A percentile compares a stretch with the other conserved stretches of the same genome.
Conservation (phyloP, 192 early-diverging fungal species). For the Dispira simplex region DNA sequence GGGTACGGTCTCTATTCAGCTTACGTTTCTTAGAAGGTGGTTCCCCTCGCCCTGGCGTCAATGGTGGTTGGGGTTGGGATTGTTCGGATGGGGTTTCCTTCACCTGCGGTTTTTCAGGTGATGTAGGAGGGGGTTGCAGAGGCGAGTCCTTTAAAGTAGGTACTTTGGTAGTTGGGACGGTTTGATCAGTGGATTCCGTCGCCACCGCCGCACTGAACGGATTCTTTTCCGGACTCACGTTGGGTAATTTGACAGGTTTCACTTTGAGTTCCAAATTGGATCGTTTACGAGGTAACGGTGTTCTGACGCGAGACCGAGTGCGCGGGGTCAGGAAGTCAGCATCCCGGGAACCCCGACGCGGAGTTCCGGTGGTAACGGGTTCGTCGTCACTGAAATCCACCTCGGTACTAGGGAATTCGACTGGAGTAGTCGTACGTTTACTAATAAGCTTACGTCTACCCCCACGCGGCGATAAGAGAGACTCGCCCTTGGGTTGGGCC, state of each 20-base stretch:
- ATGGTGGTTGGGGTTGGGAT: not conserved
- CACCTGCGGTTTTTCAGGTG: too few relatives aligned
- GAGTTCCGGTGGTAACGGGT: not conserved
- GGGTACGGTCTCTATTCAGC: not conserved
- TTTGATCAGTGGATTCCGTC: not conserved
- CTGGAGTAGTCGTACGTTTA: not conserved
- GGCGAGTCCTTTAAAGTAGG: not conserved
- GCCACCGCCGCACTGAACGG: not conserved
- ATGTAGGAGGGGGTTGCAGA: not conserved
- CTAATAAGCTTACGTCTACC: not conserved
- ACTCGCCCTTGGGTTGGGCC: not conserved
- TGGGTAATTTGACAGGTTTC: not conserved
- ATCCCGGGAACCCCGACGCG: not conserved
- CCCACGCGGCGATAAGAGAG: not conserved
- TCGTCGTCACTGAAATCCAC: constrained; percentile 4
- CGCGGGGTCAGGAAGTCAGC: not conserved
- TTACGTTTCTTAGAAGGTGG: not conserved
- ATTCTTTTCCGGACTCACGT: not conserved
- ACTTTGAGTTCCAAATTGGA: not conserved
- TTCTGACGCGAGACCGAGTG: not conserved
- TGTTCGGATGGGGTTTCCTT: too few relatives aligned
- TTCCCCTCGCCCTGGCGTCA: not conserved
- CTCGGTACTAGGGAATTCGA: not conserved
- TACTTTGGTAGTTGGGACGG: not conserved
- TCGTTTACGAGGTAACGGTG: not conserved